Percentiles rank a stretch among this genome's conserved stretches.
Evolutionary conservation across 2,329 filamentous ascomycete species (phyloP).

Genomic region (Myriangium duriaei): DNA sequence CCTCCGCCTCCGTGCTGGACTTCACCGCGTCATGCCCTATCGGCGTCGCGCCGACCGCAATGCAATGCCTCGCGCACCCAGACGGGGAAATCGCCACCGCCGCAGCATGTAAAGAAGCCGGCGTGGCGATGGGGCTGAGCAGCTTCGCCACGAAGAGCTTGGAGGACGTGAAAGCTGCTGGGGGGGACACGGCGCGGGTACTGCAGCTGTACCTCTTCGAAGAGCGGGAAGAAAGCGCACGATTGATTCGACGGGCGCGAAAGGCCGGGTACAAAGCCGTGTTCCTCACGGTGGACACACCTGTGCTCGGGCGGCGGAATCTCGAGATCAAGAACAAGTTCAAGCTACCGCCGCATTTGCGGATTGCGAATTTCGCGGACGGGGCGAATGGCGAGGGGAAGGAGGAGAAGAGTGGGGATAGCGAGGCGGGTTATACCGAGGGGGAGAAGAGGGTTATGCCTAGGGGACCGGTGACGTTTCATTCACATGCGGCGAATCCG

Average conservation of each 20-base stretch:
- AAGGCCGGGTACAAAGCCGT: constrained; percentile 41
- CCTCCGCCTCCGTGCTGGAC: constrained; percentile 35
- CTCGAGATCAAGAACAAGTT: constrained; percentile 45
- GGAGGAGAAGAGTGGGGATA: constrained; percentile 10
- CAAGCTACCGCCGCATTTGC: constrained; percentile 24
- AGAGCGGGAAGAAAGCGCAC: constrained; percentile 38
- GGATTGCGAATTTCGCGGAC: constrained; percentile 20
- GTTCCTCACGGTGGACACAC: constrained; percentile 45
- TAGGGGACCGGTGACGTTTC: constrained; percentile 26
- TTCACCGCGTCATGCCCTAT: constrained; percentile 35
- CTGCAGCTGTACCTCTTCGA: constrained; percentile 45
- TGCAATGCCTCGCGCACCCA: constrained; percentile 40
- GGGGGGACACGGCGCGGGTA: constrained; percentile 32
- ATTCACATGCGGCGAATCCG: constrained; percentile 28
- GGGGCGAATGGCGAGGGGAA: constrained; percentile 10
- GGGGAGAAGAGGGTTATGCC: constrained; percentile 21
- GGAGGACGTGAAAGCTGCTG: constrained; percentile 35
- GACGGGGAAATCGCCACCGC: constrained; percentile 42
- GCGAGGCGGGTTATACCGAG: constrained; percentile 18
- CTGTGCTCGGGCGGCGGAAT: constrained; percentile 40
- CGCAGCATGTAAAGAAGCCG: constrained; percentile 32
- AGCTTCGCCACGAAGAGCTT: constrained; percentile 36
- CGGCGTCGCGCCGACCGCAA: constrained; percentile 41
- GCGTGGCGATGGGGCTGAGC: constrained; percentile 38
- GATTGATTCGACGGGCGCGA: constrained; percentile 24